A percentile compares a stretch with the other conserved stretches of the same genome.
phyloP scores from a whole-genome alignment of 2,329 filamentous ascomycete species.

The Diplodia corticola region DNA sequence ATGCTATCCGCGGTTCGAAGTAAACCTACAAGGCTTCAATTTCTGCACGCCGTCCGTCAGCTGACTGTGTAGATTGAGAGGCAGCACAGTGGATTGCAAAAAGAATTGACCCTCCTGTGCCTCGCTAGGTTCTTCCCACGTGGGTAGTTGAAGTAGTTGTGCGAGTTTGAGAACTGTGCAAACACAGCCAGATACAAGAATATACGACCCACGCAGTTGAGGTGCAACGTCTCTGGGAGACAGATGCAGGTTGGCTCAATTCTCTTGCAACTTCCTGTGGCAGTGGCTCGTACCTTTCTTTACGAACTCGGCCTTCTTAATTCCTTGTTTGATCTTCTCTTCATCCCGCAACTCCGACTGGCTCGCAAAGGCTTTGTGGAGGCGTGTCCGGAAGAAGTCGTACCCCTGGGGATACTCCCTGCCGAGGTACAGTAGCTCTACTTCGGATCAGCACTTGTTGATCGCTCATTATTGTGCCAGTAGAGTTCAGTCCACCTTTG shows the following conservation, averaged over 20 bases:
- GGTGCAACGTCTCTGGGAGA: neutral
- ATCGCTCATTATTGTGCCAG: neutral
- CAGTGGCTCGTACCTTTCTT: constrained; percentile 68
- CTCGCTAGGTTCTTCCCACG: too few relatives aligned
- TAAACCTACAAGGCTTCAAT: constrained; percentile 82
- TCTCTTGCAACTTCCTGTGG: too few relatives aligned
- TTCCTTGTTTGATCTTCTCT: constrained; percentile 71
- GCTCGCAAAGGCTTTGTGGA: constrained; percentile 82
- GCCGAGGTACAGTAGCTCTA: constrained; percentile 82
- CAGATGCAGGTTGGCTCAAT: neutral
- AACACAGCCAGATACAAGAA: too few relatives aligned
- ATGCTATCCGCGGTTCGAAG: neutral
- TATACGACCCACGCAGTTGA: too few relatives aligned
- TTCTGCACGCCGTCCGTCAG: constrained; percentile 56
- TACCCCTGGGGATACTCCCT: constrained; percentile 85
- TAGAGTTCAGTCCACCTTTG: constrained; percentile 63
- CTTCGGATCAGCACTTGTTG: constrained; percentile 16
- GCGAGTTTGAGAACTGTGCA: too few relatives aligned
- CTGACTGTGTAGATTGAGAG: neutral
- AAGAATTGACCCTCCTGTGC: too few relatives aligned
- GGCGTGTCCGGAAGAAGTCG: constrained; percentile 74
- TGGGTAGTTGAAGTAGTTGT: too few relatives aligned
- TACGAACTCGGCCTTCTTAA: constrained; percentile 80
- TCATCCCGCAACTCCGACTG: constrained; percentile 72
- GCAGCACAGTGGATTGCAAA: too few relatives aligned